These are phyloP conservation scores for Chalciporus chontae DNA, from an alignment of 768 basidiomycete genomes.

Conservation along the genomic window DNA sequence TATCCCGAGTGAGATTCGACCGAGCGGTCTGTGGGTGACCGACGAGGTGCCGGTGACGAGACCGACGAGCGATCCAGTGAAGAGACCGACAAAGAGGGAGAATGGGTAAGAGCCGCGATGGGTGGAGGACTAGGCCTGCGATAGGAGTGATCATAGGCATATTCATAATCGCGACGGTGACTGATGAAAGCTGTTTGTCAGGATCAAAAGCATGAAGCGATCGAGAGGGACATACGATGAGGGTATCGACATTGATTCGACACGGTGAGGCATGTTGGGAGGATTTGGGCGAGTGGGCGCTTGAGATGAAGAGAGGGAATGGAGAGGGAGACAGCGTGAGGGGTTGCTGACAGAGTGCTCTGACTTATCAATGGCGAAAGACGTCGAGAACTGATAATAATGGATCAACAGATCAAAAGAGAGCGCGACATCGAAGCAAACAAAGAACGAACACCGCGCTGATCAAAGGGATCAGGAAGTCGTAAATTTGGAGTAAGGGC, in stretches of 20 bases:
- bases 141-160: slow-evolving; percentile 38
- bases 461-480: slow-evolving; percentile 32
- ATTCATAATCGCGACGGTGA: slow-evolving; percentile 37
- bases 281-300: slow-evolving; percentile 9
- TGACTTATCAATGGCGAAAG: slow-evolving; percentile 37
- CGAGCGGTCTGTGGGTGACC: slow-evolving; percentile 35
- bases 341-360: slow-evolving; percentile 20
- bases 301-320: slow-evolving; percentile 13
- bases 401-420: slow-evolving; percentile 38
- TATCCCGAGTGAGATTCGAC: slow-evolving; percentile 28
- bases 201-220: slow-evolving; percentile 25
- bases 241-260: slow-evolving; percentile 36
- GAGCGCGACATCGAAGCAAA: slow-evolving; percentile 32
- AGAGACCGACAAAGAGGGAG: slow-evolving; percentile 57
- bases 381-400: slow-evolving; percentile 38
- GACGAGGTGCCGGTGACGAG: slow-evolving; percentile 54
- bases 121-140: slow-evolving; percentile 45
- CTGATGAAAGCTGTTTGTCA: slow-evolving; percentile 28
- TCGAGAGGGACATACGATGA: slow-evolving; percentile 30
- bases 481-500: slow-evolving; percentile 32
- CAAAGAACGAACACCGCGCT: slow-evolving; percentile 35
- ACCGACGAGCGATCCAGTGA: slow-evolving; percentile 59
- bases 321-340: slow-evolving; percentile 19
- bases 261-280: slow-evolving; percentile 49
- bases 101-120: slow-evolving; percentile 51